Base-by-base conservation (phyloP, 176 grass and related monocot species). In the Olyra latifolia region DNA sequence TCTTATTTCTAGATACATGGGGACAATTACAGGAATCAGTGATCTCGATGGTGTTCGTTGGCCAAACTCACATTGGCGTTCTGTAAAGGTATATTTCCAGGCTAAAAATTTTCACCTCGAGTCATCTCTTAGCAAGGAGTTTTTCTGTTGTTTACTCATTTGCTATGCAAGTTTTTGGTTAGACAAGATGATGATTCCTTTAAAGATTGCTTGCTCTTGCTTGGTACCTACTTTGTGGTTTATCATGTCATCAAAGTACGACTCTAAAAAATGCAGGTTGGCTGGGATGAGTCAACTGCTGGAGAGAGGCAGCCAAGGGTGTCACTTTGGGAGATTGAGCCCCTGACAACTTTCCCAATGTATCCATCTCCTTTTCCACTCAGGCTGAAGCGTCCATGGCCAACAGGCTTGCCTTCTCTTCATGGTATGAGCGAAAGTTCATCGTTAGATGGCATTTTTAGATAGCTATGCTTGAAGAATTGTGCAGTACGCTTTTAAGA, bases 321-420 rank as follows among this genome's bases (percentile, higher is more conserved):
- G 63, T 99, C 97, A 44, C 90, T 96, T 44, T 96, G 97, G 93
- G 93, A 99, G 80, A 99, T 99, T 82, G 97, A 99, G 62, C 97
- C 95, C 41, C 81, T 98, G 56, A 98, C 95, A 81, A 98, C 95
- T 83, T 98, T 98, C 75, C 95, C 95, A 44, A 98, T 98, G 90
- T 98, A 98, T 53, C 90, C 92, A 62, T 89, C 92, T 80, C 95
- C 92, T 69, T 98, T 98, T 86, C 90, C 88, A 9, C 92, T 98
- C 41, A 93, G 95, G 67, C 90, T 99, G 66, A 99, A 99, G 89
- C 96, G 92, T 50, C 96, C 92, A n/a, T 99, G 96, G 96, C 96
- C 96, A 58, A 84, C 88, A 52, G 92, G 90, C 80, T 82, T 99
- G 72, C 96, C 97, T 76, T 99, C 90, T 68, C 81, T 96, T 14